phyloP scores from a whole-genome alignment of 2,329 filamentous ascomycete genomes.

The Aschersonia sp. region DNA sequence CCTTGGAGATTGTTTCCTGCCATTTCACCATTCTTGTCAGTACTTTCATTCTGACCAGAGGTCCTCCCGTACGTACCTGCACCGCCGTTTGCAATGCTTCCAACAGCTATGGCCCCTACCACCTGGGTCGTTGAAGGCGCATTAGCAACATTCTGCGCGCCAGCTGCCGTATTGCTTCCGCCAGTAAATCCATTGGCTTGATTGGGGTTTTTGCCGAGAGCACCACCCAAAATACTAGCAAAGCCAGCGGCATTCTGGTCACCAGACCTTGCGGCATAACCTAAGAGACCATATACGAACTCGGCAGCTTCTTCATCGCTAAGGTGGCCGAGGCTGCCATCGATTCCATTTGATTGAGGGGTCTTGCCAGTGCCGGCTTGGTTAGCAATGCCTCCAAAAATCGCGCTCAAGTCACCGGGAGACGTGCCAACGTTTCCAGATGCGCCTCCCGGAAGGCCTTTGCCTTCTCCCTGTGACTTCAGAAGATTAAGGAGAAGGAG shows the following conservation, averaged over 20 bases:
- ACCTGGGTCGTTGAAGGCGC: no score
- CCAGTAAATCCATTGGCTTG: no score
- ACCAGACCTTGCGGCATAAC: background rate
- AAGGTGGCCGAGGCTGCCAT: background rate
- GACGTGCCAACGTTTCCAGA: background rate
- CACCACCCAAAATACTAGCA: background rate
- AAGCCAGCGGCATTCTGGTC: background rate
- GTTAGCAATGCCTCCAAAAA: background rate
- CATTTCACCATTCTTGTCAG: no score
- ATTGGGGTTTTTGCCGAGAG: no score
- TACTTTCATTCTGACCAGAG: background rate
- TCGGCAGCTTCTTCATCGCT: background rate
- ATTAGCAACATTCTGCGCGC: no score
- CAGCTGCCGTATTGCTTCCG: no score
- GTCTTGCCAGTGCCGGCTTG: background rate
- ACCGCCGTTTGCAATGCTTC: background rate
- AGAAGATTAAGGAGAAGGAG: background rate
- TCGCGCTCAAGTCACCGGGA: background rate
- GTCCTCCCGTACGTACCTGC: background rate
- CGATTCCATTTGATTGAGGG: background rate
- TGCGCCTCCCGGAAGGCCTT: background rate
- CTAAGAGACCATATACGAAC: background rate
- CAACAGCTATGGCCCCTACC: background rate
- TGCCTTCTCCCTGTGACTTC: background rate
- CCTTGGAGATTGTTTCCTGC: no score